Base-by-base conservation (phyloP, 2,329 filamentous ascomycete species). In the Epichloe sibirici region DNA sequence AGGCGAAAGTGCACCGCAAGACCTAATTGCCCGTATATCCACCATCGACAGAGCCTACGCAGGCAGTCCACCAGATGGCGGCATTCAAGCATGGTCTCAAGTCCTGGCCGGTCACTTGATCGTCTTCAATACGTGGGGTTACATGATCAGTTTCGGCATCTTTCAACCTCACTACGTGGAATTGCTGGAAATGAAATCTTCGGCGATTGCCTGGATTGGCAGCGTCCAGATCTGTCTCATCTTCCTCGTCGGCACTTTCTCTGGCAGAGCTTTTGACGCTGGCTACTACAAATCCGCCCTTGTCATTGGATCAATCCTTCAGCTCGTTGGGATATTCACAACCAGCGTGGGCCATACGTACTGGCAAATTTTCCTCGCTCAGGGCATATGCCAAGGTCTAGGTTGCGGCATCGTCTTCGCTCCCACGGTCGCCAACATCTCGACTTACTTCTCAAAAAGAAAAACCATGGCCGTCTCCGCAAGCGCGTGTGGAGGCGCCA, bases 361-460 rank as follows among this genome's bases (percentile, higher is more conserved):
- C 58, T 76, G 71, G 69, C 72, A 77, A 45, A 54, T 77, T 0
- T 66, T 78, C 34, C 67, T 79, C 0, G 65, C 71, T 0, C 80
- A 83, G 56, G 80, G 77, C 0, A 55, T 83, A 1, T 79, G 78
- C 44, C 71, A 76, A 28, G 79, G 80, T 0, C 63, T 83, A 1
- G 79, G 80, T 1, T 68, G 70, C 58, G 73, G 79, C 1, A 63
- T 81, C 50, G 66, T 81, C 58, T 79, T 80, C 65, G 71, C 72
- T 45, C 73, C 80, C 34, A 73, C 72, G 17, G 59, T 79, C 37
- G 71, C 76, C n/a, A 65, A 82, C 23, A 67, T 80, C 9, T 71
- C 77, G 13, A 82, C 79, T 0, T 85, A 83, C 52, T 87, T 86
- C 57, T 70, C 69, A 8, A 74, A 65, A n/a, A 76, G 76, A n/a